Conservation (phyloP, 2,329 filamentous ascomycete species). For the Curvularia sp. region DNA sequence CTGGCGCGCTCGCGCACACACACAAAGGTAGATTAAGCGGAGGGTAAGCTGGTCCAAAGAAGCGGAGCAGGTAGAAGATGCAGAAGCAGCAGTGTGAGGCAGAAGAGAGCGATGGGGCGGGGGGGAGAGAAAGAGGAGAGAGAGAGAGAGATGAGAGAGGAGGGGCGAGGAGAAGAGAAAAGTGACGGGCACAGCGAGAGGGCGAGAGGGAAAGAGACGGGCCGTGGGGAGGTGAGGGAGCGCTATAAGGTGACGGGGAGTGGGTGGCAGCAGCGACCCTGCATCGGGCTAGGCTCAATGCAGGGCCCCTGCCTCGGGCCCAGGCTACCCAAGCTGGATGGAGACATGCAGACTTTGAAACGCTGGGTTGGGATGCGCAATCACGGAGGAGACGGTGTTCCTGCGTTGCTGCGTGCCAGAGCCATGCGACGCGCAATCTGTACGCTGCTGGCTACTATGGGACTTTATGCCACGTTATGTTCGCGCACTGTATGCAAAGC, state of each 20-base stretch:
- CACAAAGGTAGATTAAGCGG: slow-evolving; percentile 37
- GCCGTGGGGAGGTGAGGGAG: slow-evolving; percentile 22
- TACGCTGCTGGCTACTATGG: too few species aligned
- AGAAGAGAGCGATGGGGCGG: slow-evolving; percentile 26
- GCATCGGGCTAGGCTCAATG: slow-evolving; percentile 21
- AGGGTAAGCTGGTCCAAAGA: slow-evolving; percentile 43
- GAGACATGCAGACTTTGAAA: slow-evolving; percentile 28
- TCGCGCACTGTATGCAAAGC: slow-evolving; percentile 15
- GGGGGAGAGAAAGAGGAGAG: slow-evolving; percentile 12
- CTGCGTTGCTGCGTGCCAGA: too few species aligned
- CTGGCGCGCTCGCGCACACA: slow-evolving; percentile 47
- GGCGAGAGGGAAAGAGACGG: slow-evolving; percentile 64
- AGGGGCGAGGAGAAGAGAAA: slow-evolving; percentile 23
- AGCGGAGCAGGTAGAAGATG: slow-evolving; percentile 48
- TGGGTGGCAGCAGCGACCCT: slow-evolving; percentile 26
- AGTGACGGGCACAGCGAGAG: slow-evolving; percentile 43
- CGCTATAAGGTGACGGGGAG: slow-evolving; percentile 31
- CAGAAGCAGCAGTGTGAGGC: slow-evolving; percentile 43
- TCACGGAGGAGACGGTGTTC: slow-evolving; percentile 24
- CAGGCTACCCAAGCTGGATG: slow-evolving; percentile 20
- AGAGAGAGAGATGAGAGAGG: slow-evolving; percentile 21
- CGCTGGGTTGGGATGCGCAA: slow-evolving; percentile 34
- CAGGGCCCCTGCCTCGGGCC: slow-evolving; percentile 13
- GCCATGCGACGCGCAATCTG: slow-evolving; percentile 2
- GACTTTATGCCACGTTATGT: neutral